Evolutionary conservation across 495 filamentous ascomycete genomes (phyloP), one percentile per base, ranked within the genome.

Genomic region (Neurospora sp.): DNA sequence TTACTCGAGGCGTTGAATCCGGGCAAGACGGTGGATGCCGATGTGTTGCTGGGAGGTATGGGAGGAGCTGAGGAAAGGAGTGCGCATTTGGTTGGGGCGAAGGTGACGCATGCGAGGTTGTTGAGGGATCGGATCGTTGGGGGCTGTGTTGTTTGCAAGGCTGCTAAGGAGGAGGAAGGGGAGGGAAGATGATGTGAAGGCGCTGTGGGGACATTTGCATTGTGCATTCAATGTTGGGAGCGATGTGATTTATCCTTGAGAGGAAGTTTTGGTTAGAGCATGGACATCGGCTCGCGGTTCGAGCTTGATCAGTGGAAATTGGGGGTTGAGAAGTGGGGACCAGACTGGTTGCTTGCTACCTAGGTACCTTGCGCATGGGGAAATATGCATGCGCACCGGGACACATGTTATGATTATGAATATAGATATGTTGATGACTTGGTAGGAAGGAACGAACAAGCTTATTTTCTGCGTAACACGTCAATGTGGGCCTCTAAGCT

Each of bases 31-130:
- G 72, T 79, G 35, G 81, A 82, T 35, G 73, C 77, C 4, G 72
- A 77, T 14, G 76, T 76, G 8, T 16, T 75, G 23, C 14, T 77
- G 69, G 42, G 38, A 20, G 73, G 73, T 46, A 74, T 83, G 11
- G 82, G 76, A 1, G 82, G 76, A 1, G 86, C 84, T 41, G 84
- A 82, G 31, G 80, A 82, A 23, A 80, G 82, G 31, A 83, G 81
- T 75, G 80, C 74, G 23, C 75, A 85, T 14, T 79, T 84, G 14
- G 85, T 98, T 20, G 92, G 92, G 0, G 90, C 90, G 3, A 98
- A 98, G 80, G 94, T 97, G n/a, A 93, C 91, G 62, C 92, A 94
- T 77, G 94, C 94, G 20, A 88, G 93, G 76, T 80, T 97, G 72
- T 82, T 98, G 71, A 86, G 90, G 73, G 91, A 93, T 72, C 85